Conservation (phyloP, 306 rosid species). For the Ormosia semicastrata region DNA sequence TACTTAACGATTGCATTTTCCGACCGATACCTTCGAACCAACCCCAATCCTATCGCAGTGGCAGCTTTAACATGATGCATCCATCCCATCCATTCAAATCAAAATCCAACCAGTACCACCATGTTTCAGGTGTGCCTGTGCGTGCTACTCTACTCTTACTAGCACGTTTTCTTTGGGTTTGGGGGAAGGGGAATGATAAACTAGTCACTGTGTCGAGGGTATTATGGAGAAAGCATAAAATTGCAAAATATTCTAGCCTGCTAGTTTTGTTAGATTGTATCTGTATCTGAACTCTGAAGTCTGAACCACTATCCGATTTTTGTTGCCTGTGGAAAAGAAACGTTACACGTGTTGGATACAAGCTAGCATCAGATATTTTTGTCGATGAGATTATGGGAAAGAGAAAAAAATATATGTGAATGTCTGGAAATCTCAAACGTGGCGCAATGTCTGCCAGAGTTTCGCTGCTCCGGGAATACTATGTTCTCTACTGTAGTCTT, state of each 20-base stretch:
- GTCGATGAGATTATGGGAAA: neutral
- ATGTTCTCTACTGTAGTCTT: no score
- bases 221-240: neutral
- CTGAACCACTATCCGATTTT: neutral
- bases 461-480: no score
- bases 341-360: conserved; percentile 33
- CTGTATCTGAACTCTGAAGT: neutral
- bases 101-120: neutral
- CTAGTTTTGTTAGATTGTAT: neutral
- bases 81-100: neutral
- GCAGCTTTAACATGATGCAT: neutral
- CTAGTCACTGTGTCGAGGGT: neutral
- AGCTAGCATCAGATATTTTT: neutral
- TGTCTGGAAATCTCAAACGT: no score
- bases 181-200: no score
- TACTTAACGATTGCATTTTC: conserved; percentile 65
- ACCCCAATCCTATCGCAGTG: neutral
- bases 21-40: neutral
- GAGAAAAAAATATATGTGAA: neutral
- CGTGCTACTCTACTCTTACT: no score
- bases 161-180: no score
- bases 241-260: no score
- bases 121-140: no score
- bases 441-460: no score
- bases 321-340: conserved; percentile 20